Percentiles rank a stretch among this genome's conserved stretches.
Conservation (phyloP, 805 yeast species). For the Candida michaelii region DNA sequence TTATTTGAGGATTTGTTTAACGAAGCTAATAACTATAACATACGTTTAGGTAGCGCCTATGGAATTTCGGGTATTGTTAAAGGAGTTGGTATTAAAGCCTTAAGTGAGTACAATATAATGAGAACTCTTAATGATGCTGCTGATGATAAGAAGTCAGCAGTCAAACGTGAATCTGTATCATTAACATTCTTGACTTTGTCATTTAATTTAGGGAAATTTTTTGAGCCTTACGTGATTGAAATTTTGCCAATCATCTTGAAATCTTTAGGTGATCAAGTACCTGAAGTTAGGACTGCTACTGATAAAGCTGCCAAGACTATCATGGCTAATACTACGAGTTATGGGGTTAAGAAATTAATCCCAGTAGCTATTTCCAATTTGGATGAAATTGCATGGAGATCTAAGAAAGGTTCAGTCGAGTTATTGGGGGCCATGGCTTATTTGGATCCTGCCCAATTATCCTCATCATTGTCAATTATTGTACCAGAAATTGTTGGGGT, state of each 20-base stretch:
- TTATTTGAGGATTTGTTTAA: constrained; percentile 58
- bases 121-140: constrained; percentile 77
- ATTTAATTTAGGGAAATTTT: constrained; percentile 65
- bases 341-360: constrained; percentile 85
- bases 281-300: constrained; percentile 89
- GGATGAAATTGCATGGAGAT: constrained; percentile 92
- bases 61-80: constrained; percentile 92
- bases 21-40: constrained; percentile 39
- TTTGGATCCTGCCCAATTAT: constrained; percentile 89
- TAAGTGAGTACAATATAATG: constrained; percentile 74
- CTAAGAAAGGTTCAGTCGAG: constrained; percentile 96
- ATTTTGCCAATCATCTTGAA: constrained; percentile 77
- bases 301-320: constrained; percentile 81
- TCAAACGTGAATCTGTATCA: constrained; percentile 83
- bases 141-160: constrained; percentile 77
- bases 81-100: constrained; percentile 81
- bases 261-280: constrained; percentile 78
- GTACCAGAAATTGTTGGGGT: constrained; percentile 97
- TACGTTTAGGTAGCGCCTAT: constrained; percentile 92
- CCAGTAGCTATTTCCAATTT: constrained; percentile 86
- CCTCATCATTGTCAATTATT: constrained; percentile 83
- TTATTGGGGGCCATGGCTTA: constrained; percentile 97
- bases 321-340: constrained; percentile 89
- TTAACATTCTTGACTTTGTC: constrained; percentile 85
- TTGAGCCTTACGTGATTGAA: constrained; percentile 94